Base-by-base conservation (phyloP, 78 protist species). In the Tieghemostelium lacteum region DNA sequence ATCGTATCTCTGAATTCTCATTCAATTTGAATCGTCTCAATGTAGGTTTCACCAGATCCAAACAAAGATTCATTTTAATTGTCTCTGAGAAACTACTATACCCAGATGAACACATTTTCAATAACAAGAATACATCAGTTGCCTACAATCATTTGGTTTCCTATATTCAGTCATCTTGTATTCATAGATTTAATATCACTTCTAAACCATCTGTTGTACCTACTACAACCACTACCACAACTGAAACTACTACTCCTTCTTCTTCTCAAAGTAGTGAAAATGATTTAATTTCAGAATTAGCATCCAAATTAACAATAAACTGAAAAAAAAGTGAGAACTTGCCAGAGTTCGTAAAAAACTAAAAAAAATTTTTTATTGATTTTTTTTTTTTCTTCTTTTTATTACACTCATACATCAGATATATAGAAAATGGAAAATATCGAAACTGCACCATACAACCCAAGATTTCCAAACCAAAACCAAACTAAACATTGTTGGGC, bases 401-500 rank as follows among this genome's bases (percentile, higher is more conserved):
- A n/a, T n/a, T n/a, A n/a, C n/a, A n/a, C n/a, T n/a, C n/a, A n/a
- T n/a, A n/a, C n/a, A n/a, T n/a, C 24, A 49, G 16, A 58, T 58
- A 75, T 17, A 58, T 31, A 49, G 75, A 39, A 62, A 31, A 45
- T 24, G 33, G 33, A 42, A 58, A 29, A 60, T 31, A 24, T 36
- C 19, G 58, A 49, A 31, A 86, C 94, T 26, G 94, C 88, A 10
- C 87, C 74, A 77, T 89, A 71, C 89, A 76, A 89, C 80, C 94
- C 94, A 69, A 57, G 94, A 54, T 89, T 89, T 88, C 94, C 94
- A 62, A 78, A 89, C 33, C 66, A 62, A 49, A 89, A 77, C 72
- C 94, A 89, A 67, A 89, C 94, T 45, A 76, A 73, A 61, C 80
- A 89, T 75, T 89, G 94, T 73, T 89, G 87, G 87, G 86, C 70